These are phyloP conservation scores for Apiospora marii DNA, from an alignment of 2,329 filamentous ascomycete genomes.

Conservation along the genomic window DNA sequence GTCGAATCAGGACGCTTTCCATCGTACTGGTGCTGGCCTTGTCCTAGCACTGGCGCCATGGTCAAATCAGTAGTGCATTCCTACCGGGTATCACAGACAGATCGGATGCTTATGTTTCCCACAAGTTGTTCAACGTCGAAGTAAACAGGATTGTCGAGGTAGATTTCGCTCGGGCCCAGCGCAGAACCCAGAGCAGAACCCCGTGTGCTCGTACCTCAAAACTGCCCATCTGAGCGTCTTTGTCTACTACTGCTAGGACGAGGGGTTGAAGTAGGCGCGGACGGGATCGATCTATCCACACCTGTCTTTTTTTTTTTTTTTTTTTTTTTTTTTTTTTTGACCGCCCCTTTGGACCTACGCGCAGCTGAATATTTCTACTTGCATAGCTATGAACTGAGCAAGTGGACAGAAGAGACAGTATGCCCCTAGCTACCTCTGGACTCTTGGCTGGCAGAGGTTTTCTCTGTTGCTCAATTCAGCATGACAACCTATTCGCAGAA, in stretches of 20 bases:
- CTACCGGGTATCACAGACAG: conserved; percentile 12
- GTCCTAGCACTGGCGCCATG: neutral
- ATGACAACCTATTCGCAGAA: conserved; percentile 6
- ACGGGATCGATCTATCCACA: neutral
- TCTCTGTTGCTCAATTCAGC: neutral
- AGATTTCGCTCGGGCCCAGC: conserved; percentile 2
- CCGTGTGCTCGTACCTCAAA: neutral
- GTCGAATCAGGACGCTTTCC: conserved; percentile 7
- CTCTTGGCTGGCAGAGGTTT: conserved; percentile 11
- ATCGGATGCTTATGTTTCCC: neutral
- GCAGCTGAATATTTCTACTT: neutral
- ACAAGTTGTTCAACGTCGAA: neutral
- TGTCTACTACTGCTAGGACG: neutral
- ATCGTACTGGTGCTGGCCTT: neutral
- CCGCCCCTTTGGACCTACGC: conserved; percentile 4
- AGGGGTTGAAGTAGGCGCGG: neutral
- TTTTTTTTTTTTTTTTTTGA: neutral
- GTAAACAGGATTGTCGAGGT: neutral
- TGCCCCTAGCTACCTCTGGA: neutral
- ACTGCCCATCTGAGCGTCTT: neutral
- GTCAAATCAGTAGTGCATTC: neutral
- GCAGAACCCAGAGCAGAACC: neutral
- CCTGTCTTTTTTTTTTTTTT: neutral
- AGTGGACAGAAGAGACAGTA: neutral
- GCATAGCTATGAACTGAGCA: neutral